Percentiles rank a stretch among this genome's conserved stretches.
These are phyloP conservation scores for Pholiota molesta DNA, from an alignment of 768 basidiomycete species.

Conservation along the genomic window DNA sequence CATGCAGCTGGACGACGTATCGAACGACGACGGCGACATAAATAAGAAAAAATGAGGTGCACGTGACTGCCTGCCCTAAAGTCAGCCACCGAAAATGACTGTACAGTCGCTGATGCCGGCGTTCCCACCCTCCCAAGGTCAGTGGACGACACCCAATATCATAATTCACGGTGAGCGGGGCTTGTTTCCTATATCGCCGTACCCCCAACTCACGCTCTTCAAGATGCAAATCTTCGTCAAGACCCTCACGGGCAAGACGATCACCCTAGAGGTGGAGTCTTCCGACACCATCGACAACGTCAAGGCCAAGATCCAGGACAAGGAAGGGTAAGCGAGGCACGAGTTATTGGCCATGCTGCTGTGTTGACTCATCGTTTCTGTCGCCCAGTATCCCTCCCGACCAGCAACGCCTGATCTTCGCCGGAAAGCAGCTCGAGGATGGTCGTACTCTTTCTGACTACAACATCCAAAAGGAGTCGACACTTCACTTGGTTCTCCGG, in stretches of 20 bases:
- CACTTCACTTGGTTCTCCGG: conserved; percentile 97
- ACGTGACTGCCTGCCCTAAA: conserved; percentile 39
- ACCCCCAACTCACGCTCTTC: conserved; percentile 17
- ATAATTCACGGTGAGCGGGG: conserved; percentile 35
- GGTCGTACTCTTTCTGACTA: conserved; percentile 96
- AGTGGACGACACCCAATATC: conserved; percentile 22
- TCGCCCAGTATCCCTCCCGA: conserved; percentile 81
- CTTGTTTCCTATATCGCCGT: conserved; percentile 18
- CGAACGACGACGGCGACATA: neutral
- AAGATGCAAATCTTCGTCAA: conserved; percentile 63
- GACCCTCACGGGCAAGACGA: conserved; percentile 95
- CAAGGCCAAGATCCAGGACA: conserved; percentile 72
- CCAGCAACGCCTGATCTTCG: conserved; percentile 94
- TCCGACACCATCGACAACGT: conserved; percentile 97
- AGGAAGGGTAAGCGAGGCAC: conserved; percentile 48
- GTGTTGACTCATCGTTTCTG: conserved; percentile 1
- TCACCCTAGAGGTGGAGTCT: conserved; percentile 98
- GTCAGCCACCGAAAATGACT: conserved; percentile 40
- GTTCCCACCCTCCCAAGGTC: conserved; percentile 31
- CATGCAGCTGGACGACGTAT: conserved; percentile 2
- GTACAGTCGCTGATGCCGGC: conserved; percentile 27
- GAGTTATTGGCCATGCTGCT: neutral
- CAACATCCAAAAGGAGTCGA: conserved; percentile 98
- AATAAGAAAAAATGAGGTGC: conserved; percentile 1
- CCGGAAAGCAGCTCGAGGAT: conserved; percentile 98